Evolutionary conservation across 306 rosid genomes (phyloP).

Genomic region (Vigna hirtella): DNA sequence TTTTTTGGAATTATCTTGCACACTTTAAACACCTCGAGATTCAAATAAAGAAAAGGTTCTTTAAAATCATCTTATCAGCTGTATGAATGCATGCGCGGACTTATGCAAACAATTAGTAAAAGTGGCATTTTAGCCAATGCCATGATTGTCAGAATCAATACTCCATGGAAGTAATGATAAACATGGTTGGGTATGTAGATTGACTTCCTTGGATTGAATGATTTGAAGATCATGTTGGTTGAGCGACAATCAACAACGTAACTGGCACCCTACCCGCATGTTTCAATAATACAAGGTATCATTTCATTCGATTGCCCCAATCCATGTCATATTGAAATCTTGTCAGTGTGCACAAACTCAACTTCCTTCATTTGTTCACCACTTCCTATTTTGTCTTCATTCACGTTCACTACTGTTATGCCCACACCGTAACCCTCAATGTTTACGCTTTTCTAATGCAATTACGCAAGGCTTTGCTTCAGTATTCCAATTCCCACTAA

Average conservation of each 20-base stretch:
- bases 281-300: conserved; percentile 28
- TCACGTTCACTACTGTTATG: neutral
- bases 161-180: conserved; percentile 12
- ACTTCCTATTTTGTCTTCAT: neutral
- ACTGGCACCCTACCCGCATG: conserved; percentile 6
- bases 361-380: conserved; percentile 22
- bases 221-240: conserved; percentile 44
- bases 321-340: neutral
- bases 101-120: neutral
- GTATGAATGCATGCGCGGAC: neutral
- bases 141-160: conserved; percentile 18
- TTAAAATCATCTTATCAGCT: neutral
- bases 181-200: conserved; percentile 23
- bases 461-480: neutral
- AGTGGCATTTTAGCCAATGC: conserved; percentile 14
- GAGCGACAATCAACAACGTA: conserved; percentile 23
- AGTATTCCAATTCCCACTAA: neutral
- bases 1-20: neutral
- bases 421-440: neutral
- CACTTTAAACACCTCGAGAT: neutral
- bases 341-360: conserved; percentile 27
- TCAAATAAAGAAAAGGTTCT: neutral
- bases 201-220: conserved; percentile 21
- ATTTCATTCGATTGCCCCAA: neutral
- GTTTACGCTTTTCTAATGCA: neutral